Base-by-base conservation (phyloP, 352 stramenopile species). In the Pilasporangium apinafurcum region DNA sequence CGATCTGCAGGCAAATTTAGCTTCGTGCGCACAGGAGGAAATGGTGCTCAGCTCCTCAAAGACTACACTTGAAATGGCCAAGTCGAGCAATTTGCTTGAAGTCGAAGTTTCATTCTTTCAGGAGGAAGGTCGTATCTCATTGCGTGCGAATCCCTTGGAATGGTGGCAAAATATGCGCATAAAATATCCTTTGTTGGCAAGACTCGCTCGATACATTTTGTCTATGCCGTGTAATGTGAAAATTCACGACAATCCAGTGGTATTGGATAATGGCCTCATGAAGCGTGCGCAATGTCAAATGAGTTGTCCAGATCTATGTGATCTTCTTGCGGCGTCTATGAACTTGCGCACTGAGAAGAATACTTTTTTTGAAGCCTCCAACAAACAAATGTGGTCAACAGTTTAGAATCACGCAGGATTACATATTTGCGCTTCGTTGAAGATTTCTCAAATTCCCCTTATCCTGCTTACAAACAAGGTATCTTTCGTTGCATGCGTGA, bases 101-200 rank as follows among this genome's bases (percentile, higher is more conserved):
- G 68, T 89, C 17, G 77, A 89, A 51, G 77, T 89, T 4, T 86
- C 74, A 8, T 87, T 86, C 36, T 83, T 87, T 31, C 74, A 86
- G 27, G 77, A 86, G 52, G 77, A 86, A 56, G 53, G 55, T 0
- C 59, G 60, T 10, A 84, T 89, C 26, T 59, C 53, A 25, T 46
- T 89, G 31, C 60, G 63, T 20, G 66, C 62, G 5, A 89, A 84
- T 26, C 74, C 77, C 8, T 65, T 87, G 9, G 74, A 86, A 45
- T 87, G 74, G 77, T 90, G 77, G 77, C 71, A 84, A 38, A 73
- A 44, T 33, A 70, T 84, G 68, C 70, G 71, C 6, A 63, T 86
- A 52, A 87, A 90, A 65, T 90, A 87, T 51, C 77, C 77, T n/a
- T 86, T 82, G 43, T 52, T 86, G 18, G 69, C 77, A 9, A 59